Conservation (phyloP, 2,329 filamentous ascomycete species). For the Sporothrix mexicana region DNA sequence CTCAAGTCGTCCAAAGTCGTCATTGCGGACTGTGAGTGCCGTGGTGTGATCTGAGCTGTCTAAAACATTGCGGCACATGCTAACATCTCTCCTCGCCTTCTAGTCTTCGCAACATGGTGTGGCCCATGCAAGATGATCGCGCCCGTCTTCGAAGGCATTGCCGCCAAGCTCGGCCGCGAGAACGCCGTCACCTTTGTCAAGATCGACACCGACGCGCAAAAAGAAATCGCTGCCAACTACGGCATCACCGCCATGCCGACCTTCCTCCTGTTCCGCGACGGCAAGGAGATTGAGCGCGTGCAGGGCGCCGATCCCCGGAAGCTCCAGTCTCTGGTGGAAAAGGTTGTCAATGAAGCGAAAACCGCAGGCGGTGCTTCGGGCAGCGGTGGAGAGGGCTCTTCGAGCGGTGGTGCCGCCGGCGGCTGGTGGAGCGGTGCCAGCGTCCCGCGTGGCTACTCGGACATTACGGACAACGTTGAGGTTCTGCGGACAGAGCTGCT, state of each 20-base stretch:
- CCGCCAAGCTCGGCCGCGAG: constrained; percentile 70
- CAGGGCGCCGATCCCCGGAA: constrained; percentile 74
- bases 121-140: constrained; percentile 83
- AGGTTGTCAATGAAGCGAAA: constrained; percentile 70
- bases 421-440: constrained; percentile 72
- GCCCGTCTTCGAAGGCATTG: constrained; percentile 80
- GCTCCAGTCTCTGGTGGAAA: constrained; percentile 73
- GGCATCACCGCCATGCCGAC: constrained; percentile 80
- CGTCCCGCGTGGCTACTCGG: constrained; percentile 78
- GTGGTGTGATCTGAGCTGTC: not conserved
- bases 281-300: constrained; percentile 69
- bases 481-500: constrained; percentile 80
- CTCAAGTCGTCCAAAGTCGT: constrained; percentile 78
- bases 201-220: constrained; percentile 63
- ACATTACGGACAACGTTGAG: constrained; percentile 85
- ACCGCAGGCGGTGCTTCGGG: constrained; percentile 45
- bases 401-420: constrained; percentile 45
- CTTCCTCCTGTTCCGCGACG: constrained; percentile 86
- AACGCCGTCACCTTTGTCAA: constrained; percentile 83
- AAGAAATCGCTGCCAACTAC: constrained; percentile 75
- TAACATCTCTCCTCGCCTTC: not conserved
- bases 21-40: constrained; percentile 81
- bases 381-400: constrained; percentile 48
- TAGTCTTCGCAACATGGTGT: constrained; percentile 90
- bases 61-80: not conserved